Base-by-base conservation (phyloP, 768 basidiomycete genomes). In the Mycena amicta region DNA sequence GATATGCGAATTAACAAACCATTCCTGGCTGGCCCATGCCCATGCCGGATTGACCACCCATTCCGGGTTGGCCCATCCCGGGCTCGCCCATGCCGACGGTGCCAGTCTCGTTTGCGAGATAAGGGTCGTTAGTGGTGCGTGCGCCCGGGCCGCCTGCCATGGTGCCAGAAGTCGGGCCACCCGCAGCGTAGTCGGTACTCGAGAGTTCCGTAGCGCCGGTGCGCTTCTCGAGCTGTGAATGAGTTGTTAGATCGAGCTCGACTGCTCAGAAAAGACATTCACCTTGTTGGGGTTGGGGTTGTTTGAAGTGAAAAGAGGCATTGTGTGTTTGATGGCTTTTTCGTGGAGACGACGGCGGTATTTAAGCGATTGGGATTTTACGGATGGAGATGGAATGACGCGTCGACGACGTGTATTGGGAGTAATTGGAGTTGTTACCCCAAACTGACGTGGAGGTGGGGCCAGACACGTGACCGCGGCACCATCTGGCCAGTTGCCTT, bases 291-390 rank as follows among this genome's bases (percentile, higher is more conserved):
- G 27, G 41, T 57, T 8, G 8, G n/a, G 51, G 51, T 52, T 23
- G 23, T 50, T 52, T 40, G 47, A 66, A 64, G 69, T 67, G 55
- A 74, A 68, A 62, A 71, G 66, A 68, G 73, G 70, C 73, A 74
- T 74, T 45, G 43, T 15, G 22, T 45, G 43, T 45, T 45, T 45
- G 43, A 15, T 45, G 43, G 33, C 33, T 37, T 37, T 45, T 45
- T 8, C 43, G 13, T 15, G 43, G 22, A 13, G 22, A 16, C 43
- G 22, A 23, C 5, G 43, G 43, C 43, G 22, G 43, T 45, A 45
- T 45, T 45, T 45, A 45, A 8, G 22, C 43, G 12, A n/a, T 13
- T 23, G 12, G 13, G 22, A 45, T 13, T 15, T 6, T 15, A 45
- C 22, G 20, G 43, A 45, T 45, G 43, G 43, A 45, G 43, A 6